phyloP scores from a whole-genome alignment of 2,329 filamentous ascomycete species.

The Elsinoe necatrix region DNA sequence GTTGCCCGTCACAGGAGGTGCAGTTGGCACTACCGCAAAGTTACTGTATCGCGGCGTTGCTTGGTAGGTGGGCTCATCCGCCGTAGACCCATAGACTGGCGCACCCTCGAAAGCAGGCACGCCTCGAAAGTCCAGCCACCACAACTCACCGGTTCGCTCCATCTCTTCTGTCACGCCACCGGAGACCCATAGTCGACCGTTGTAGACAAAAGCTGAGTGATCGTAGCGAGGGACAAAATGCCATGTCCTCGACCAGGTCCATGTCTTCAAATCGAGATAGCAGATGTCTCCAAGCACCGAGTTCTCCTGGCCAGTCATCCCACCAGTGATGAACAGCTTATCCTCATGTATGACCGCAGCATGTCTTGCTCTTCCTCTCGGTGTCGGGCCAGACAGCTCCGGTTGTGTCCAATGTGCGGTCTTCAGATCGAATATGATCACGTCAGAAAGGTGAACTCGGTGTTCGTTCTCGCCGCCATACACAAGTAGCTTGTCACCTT shows the following conservation, averaged over 20 bases:
- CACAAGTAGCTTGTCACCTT: conserved; percentile 89
- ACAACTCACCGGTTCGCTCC: conserved; percentile 92
- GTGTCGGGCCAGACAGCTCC: conserved; percentile 71
- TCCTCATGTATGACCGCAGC: conserved; percentile 92
- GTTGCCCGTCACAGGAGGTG: conserved; percentile 30
- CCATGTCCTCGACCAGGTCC: conserved; percentile 95
- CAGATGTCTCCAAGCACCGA: conserved; percentile 92
- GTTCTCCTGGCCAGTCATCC: conserved; percentile 89
- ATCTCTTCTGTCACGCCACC: conserved; percentile 91
- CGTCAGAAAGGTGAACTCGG: conserved; percentile 85
- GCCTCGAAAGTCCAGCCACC: conserved; percentile 93
- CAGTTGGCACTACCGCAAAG: conserved; percentile 21
- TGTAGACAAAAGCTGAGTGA: conserved; percentile 89
- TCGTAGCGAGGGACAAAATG: conserved; percentile 92
- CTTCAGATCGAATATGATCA: conserved; percentile 91
- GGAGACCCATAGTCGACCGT: conserved; percentile 90
- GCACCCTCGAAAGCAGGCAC: conserved; percentile 63
- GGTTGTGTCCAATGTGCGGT: conserved; percentile 94
- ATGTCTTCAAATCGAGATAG: conserved; percentile 93
- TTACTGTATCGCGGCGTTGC: conserved; percentile 24
- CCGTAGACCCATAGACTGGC: conserved; percentile 23
- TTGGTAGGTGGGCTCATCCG: conserved; percentile 24
- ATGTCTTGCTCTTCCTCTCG: conserved; percentile 84
- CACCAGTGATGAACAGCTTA: conserved; percentile 90
- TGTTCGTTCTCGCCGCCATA: conserved; percentile 99